Evolutionary conservation across 2,329 filamentous ascomycete species (phyloP).

Genomic region (Gnomoniopsis sp.): DNA sequence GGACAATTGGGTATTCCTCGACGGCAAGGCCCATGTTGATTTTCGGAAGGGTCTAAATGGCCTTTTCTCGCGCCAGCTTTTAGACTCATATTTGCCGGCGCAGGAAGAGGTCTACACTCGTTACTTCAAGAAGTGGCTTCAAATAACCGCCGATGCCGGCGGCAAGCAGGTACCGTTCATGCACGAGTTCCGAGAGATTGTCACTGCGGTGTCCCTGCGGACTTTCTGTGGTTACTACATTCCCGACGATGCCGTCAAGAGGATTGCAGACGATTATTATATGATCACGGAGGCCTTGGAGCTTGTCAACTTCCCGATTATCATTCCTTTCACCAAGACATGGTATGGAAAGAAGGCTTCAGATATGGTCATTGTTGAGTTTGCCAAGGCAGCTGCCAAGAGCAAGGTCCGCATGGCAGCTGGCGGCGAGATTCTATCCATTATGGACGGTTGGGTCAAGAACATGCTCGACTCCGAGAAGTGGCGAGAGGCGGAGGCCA

Average conservation of each 20-base stretch:
- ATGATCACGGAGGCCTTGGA: conserved; percentile 93
- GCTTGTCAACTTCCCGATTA: conserved; percentile 97
- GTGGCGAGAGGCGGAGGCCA: conserved; percentile 75
- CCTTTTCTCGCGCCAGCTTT: conserved; percentile 86
- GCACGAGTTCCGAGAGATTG: conserved; percentile 87
- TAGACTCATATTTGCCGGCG: conserved; percentile 84
- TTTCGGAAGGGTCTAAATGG: conserved; percentile 96
- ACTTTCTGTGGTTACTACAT: conserved; percentile 99
- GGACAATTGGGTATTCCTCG: conserved; percentile 96
- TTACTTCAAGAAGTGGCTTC: conserved; percentile 78
- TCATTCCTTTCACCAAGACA: conserved; percentile 89
- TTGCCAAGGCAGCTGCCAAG: conserved; percentile 88
- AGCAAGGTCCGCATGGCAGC: conserved; percentile 88
- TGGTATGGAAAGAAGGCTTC: conserved; percentile 97
- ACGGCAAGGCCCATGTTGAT: conserved; percentile 91
- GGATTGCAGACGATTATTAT: conserved; percentile 95
- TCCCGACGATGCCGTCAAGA: conserved; percentile 83
- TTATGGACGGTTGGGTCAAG: conserved; percentile 93
- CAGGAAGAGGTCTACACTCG: conserved; percentile 88
- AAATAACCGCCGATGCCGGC: conserved; percentile 67
- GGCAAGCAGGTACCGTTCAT: conserved; percentile 84
- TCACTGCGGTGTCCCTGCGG: conserved; percentile 90
- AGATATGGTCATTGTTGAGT: conserved; percentile 87
- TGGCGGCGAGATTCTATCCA: conserved; percentile 82
- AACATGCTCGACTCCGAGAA: conserved; percentile 80